Evolutionary conservation across 495 filamentous ascomycete genomes (phyloP).

Genomic region (Podospora australis): DNA sequence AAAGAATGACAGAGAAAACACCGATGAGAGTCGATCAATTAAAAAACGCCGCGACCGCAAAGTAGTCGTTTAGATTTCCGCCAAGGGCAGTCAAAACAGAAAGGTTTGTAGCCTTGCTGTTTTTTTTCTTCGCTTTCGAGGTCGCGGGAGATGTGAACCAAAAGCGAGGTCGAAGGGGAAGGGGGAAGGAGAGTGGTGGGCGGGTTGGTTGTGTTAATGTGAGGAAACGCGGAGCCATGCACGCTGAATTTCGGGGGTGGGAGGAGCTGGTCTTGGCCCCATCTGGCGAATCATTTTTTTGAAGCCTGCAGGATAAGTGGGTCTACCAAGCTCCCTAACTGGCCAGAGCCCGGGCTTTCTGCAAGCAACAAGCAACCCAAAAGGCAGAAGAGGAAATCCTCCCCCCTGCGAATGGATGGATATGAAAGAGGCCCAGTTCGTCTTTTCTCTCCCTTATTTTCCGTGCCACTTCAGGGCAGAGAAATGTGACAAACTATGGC

Average conservation of each 20-base stretch:
- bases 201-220: constrained; percentile 31
- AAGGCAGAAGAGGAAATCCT: not conserved
- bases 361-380: not conserved
- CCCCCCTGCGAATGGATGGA: too few relatives aligned
- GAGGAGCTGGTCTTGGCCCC: constrained; percentile 9
- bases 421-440: too few relatives aligned
- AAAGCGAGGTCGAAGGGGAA: constrained; percentile 23
- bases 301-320: constrained; percentile 16
- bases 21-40: constrained; percentile 2
- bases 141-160: constrained; percentile 20
- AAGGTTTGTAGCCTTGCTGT: constrained; percentile 13
- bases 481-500: too few relatives aligned
- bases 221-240: constrained; percentile 22
- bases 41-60: constrained; percentile 8
- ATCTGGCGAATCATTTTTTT: constrained; percentile 12
- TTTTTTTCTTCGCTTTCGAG: constrained; percentile 12
- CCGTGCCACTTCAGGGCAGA: too few relatives aligned
- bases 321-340: constrained; percentile 16
- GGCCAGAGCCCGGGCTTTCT: constrained; percentile 12
- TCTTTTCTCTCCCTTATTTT: too few relatives aligned
- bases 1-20: constrained; percentile 7
- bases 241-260: constrained; percentile 24
- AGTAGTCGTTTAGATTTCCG: constrained; percentile 1
- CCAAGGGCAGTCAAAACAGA: constrained; percentile 14
- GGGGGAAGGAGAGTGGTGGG: constrained; percentile 26